Evolutionary conservation across 768 basidiomycete species (phyloP).

Genomic region (Hemileccinum rubropunctum): DNA sequence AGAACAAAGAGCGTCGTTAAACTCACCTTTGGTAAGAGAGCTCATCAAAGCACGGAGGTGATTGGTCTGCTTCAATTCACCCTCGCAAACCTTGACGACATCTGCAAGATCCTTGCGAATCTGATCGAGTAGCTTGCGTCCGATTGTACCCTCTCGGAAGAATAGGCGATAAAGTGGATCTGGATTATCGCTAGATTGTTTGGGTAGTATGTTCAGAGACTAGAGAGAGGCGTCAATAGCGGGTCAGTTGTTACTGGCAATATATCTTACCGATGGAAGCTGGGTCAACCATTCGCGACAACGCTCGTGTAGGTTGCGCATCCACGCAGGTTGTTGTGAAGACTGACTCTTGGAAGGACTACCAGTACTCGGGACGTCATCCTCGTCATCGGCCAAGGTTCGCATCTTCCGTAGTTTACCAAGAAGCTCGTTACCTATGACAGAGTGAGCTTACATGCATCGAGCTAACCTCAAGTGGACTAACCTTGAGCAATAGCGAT

Average conservation of each 20-base stretch:
- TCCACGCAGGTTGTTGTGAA: slow-evolving; percentile 90
- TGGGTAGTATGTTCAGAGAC: slow-evolving; percentile 63
- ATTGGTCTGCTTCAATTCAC: slow-evolving; percentile 92
- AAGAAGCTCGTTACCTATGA: slow-evolving; percentile 73
- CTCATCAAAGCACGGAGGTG: slow-evolving; percentile 91
- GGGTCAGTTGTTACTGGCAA: background rate
- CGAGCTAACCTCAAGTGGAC: slow-evolving; percentile 7
- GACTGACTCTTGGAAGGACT: slow-evolving; percentile 61
- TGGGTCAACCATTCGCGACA: slow-evolving; percentile 80
- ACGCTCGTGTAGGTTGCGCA: slow-evolving; percentile 79
- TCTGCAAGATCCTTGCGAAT: slow-evolving; percentile 81
- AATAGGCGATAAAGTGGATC: slow-evolving; percentile 91
- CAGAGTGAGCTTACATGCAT: slow-evolving; percentile 4
- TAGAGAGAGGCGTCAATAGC: slow-evolving; percentile 29
- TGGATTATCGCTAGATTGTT: slow-evolving; percentile 64
- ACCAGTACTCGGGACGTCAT: slow-evolving; percentile 51
- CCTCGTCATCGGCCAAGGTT: slow-evolving; percentile 82
- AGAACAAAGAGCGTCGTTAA: background rate
- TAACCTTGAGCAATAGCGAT: slow-evolving; percentile 90
- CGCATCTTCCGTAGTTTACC: slow-evolving; percentile 92
- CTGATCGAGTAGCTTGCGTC: slow-evolving; percentile 70
- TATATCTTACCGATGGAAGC: slow-evolving; percentile 63
- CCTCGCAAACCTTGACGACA: slow-evolving; percentile 81
- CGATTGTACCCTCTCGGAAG: slow-evolving; percentile 81
- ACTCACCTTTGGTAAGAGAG: slow-evolving; percentile 79